phyloP scores from a whole-genome alignment of 2,329 filamentous ascomycete species.

The Pseudocercospora fuligena region DNA sequence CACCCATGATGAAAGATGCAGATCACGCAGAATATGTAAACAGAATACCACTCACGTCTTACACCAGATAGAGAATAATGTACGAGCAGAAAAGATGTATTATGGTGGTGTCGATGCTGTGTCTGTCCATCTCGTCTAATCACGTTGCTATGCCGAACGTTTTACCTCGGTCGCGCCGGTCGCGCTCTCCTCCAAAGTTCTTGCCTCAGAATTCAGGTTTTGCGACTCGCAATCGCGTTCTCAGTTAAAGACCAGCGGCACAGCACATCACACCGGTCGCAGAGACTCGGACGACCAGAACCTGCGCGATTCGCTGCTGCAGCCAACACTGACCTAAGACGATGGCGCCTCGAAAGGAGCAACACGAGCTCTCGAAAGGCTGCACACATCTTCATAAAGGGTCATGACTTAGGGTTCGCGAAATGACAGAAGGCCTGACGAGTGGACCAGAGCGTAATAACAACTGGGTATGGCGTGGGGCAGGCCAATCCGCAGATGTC shows the following conservation, averaged over 20 bases:
- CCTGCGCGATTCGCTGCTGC: neutral
- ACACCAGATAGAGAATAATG: neutral
- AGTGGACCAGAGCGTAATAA: neutral
- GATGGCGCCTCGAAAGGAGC: neutral
- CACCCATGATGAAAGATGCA: conserved; percentile 7
- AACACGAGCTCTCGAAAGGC: neutral
- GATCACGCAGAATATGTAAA: neutral
- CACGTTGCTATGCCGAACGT: neutral
- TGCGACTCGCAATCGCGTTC: neutral
- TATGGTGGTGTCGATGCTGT: neutral
- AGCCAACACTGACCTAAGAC: neutral
- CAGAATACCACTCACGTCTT: neutral
- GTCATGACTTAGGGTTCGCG: conserved; percentile 1
- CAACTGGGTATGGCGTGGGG: neutral
- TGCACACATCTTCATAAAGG: neutral
- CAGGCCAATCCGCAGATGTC: neutral
- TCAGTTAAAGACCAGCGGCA: neutral
- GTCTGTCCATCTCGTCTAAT: neutral
- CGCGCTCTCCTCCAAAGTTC: neutral
- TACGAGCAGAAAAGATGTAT: neutral
- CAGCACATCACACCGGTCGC: neutral
- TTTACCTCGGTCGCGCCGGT: neutral
- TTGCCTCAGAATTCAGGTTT: neutral
- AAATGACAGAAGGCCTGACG: conserved; percentile 5
- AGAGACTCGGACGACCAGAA: neutral